Conservation (phyloP, 1,284 basidiomycete genomes). For the Pseudozyma flocculosa region DNA sequence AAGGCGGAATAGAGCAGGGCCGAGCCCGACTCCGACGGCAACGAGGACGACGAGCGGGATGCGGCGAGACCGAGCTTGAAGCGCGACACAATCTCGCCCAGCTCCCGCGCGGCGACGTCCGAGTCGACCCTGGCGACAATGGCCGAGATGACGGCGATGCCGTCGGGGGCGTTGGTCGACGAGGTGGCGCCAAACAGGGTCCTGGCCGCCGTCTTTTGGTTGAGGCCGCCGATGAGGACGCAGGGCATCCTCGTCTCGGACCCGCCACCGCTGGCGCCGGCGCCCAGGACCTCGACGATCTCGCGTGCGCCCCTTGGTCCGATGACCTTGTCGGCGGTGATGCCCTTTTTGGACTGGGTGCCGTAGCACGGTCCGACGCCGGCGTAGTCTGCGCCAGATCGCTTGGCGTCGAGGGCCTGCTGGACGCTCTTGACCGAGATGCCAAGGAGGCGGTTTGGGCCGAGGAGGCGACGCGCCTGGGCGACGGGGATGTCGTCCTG, state of each 20-base stretch:
- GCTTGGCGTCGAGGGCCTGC: slow-evolving; percentile 47
- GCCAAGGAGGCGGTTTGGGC: slow-evolving; percentile 73
- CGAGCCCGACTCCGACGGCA: no score
- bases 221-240: slow-evolving; percentile 54
- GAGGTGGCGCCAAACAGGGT: slow-evolving; percentile 43
- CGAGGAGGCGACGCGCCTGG: slow-evolving; percentile 67
- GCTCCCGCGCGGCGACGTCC: slow-evolving; percentile 62
- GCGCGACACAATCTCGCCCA: slow-evolving; percentile 55
- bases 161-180: slow-evolving; percentile 57
- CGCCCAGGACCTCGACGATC: slow-evolving; percentile 29
- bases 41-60: no score
- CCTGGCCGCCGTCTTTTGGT: slow-evolving; percentile 45
- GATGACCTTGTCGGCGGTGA: slow-evolving; percentile 49
- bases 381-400: slow-evolving; percentile 74
- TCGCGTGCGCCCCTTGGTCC: slow-evolving; percentile 30
- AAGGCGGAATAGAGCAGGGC: slow-evolving; percentile 19
- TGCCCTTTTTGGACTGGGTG: slow-evolving; percentile 57
- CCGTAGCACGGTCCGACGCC: slow-evolving; percentile 69
- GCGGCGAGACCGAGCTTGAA: slow-evolving; percentile 50
- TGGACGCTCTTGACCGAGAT: slow-evolving; percentile 70
- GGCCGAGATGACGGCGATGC: slow-evolving; percentile 87
- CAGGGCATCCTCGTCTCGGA: slow-evolving; percentile 35
- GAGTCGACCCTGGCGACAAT: slow-evolving; percentile 75
- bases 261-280: neutral
- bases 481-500: slow-evolving; percentile 82